Conservation (phyloP, 768 basidiomycete genomes). For the Auriculariales sp. region DNA sequence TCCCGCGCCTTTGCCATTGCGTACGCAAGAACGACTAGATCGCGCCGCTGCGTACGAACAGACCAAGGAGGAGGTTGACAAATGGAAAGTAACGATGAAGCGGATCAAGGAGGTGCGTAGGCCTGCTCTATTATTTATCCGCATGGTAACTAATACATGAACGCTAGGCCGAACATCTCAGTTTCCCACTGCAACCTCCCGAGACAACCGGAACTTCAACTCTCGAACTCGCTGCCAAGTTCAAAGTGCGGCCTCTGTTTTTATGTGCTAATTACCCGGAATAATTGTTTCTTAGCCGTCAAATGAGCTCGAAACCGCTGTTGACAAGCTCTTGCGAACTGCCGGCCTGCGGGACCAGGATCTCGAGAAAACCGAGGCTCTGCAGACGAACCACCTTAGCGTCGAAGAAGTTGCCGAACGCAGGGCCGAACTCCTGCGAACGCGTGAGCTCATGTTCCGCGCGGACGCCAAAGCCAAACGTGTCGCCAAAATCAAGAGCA, state of each 20-base stretch:
- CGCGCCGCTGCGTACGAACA: constrained; percentile 90
- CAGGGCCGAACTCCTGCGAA: constrained; percentile 66
- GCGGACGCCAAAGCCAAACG: constrained; percentile 84
- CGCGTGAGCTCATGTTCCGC: constrained; percentile 88
- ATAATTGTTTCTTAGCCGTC: constrained; percentile 39
- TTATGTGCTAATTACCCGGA: background rate
- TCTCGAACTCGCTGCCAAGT: constrained; percentile 66
- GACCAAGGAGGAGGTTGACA: constrained; percentile 83
- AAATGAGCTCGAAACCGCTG: constrained; percentile 70
- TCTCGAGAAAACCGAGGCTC: constrained; percentile 64
- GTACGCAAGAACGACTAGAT: constrained; percentile 79
- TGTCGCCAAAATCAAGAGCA: constrained; percentile 90
- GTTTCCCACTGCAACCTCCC: constrained; percentile 68
- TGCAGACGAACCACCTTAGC: constrained; percentile 67
- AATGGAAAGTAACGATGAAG: constrained; percentile 89
- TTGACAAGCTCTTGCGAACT: constrained; percentile 63
- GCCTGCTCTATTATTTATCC: background rate
- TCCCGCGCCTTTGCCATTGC: constrained; percentile 71
- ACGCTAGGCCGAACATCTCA: constrained; percentile 66
- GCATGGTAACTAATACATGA: constrained; percentile 4
- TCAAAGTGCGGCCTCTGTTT: constrained; percentile 40
- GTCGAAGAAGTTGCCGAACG: constrained; percentile 78
- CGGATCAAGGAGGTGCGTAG: constrained; percentile 65
- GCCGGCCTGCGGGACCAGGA: constrained; percentile 77
- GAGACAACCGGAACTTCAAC: constrained; percentile 44